Conservation (phyloP, 306 rosid genomes). For the Mimosa bimucronata region DNA sequence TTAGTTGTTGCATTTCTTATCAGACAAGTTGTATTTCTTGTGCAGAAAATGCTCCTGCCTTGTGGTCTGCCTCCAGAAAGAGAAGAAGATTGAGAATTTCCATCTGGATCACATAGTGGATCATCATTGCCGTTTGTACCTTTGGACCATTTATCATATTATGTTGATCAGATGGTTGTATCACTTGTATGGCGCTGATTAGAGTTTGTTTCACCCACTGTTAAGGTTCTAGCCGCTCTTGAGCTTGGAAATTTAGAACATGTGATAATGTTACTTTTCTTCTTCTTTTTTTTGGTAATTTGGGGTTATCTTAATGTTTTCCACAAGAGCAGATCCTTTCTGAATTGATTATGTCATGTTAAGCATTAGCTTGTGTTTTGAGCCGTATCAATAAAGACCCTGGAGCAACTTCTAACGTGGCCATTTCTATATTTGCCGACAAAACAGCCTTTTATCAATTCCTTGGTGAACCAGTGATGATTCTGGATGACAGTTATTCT, state of each 20-base stretch:
- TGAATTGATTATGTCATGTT: constrained; percentile 3
- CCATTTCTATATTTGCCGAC: background rate
- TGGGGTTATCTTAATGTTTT: background rate
- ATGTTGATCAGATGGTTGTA: constrained; percentile 31
- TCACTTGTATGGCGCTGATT: constrained; percentile 24
- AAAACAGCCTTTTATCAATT: background rate
- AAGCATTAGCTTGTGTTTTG: background rate
- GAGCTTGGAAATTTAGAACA: background rate
- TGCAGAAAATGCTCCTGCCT: constrained; percentile 94
- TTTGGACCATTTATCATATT: constrained; percentile 21
- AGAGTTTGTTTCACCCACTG: constrained; percentile 20
- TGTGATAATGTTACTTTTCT: background rate
- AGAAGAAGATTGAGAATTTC: constrained; percentile 69
- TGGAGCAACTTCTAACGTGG: background rate
- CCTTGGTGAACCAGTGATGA: background rate
- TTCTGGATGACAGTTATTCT: background rate
- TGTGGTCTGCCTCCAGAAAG: constrained; percentile 95
- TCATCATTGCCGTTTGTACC: constrained; percentile 20
- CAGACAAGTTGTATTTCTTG: constrained; percentile 29
- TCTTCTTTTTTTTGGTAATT: background rate
- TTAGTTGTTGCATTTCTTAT: constrained; percentile 5
- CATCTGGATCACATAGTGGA: constrained; percentile 14
- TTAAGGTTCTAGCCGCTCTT: background rate
- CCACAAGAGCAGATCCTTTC: background rate
- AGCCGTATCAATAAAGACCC: background rate